Percentiles rank a stretch among this genome's conserved stretches.
phyloP scores from a whole-genome alignment of 2,329 filamentous ascomycete genomes.

The Byssoonygena ceratinophila region DNA sequence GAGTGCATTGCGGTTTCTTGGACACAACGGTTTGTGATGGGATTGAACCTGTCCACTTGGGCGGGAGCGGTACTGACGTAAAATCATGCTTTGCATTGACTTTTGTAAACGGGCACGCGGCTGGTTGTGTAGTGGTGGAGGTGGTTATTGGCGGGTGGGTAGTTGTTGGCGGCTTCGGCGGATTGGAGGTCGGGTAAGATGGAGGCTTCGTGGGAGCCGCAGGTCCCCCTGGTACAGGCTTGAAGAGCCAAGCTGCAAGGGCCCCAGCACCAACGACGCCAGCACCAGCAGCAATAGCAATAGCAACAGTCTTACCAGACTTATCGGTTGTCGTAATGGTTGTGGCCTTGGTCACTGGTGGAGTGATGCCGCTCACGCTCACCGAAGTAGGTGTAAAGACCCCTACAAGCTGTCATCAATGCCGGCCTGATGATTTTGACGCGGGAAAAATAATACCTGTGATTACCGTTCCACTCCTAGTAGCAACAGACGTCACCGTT shows the following conservation, averaged over 20 bases:
- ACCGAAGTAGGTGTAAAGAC: slow-evolving; percentile 12
- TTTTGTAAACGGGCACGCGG: slow-evolving; percentile 3
- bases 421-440: not conserved
- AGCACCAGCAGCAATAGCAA: slow-evolving; percentile 9
- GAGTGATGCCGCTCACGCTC: slow-evolving; percentile 4
- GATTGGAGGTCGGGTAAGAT: not conserved
- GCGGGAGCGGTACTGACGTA: not conserved
- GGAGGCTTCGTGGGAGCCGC: slow-evolving; percentile 8
- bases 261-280: slow-evolving; percentile 9
- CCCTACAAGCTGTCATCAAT: slow-evolving; percentile 2
- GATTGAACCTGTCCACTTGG: slow-evolving; percentile 7
- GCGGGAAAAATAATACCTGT: not conserved
- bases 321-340: slow-evolving; percentile 12
- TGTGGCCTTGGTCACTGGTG: slow-evolving; percentile 4
- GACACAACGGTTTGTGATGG: not conserved
- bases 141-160: not conserved
- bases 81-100: slow-evolving; percentile 1
- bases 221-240: slow-evolving; percentile 8
- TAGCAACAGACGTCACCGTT: slow-evolving; percentile 2
- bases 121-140: not conserved
- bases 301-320: slow-evolving; percentile 7
- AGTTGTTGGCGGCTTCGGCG: not conserved
- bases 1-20: slow-evolving; percentile 2
- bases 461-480: not conserved
- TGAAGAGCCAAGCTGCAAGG: slow-evolving; percentile 10